Evolutionary conservation across 2,329 filamentous ascomycete species (phyloP).

Genomic region (Talaromyces sp.): DNA sequence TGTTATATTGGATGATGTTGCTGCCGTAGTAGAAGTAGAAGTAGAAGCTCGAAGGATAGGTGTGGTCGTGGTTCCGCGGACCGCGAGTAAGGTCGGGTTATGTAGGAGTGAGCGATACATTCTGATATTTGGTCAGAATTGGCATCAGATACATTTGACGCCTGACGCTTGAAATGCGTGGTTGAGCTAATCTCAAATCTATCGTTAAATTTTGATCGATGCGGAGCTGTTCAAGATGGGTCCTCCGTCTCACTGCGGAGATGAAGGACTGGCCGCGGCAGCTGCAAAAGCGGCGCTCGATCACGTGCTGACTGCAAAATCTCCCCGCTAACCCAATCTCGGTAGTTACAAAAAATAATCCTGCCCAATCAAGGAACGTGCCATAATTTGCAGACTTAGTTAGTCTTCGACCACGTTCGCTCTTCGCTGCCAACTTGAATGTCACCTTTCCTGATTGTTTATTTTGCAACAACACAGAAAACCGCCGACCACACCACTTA

Average conservation of each 20-base stretch:
- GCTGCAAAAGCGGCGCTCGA: slow-evolving; percentile 32
- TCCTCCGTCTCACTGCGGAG: slow-evolving; percentile 4
- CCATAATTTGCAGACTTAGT: slow-evolving; percentile 30
- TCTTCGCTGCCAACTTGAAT: slow-evolving; percentile 27
- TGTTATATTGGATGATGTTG: slow-evolving; percentile 2
- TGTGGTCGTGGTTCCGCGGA: slow-evolving; percentile 4
- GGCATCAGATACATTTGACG: slow-evolving; percentile 23
- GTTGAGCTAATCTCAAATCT: background rate
- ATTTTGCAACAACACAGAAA: slow-evolving; percentile 22
- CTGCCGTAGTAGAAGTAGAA: slow-evolving; percentile 14
- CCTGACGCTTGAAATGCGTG: background rate
- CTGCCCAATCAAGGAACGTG: background rate
- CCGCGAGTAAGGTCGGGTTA: slow-evolving; percentile 17
- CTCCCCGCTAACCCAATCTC: background rate
- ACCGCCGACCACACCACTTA: slow-evolving; percentile 8
- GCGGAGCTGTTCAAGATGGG: slow-evolving; percentile 1
- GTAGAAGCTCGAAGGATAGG: slow-evolving; percentile 9
- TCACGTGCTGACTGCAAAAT: background rate
- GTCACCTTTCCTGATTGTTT: slow-evolving; percentile 11
- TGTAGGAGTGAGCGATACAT: slow-evolving; percentile 30
- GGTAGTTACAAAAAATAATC: background rate
- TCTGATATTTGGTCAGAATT: slow-evolving; percentile 23
- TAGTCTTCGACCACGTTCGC: slow-evolving; percentile 41
- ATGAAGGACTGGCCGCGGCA: background rate
- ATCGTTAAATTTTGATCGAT: slow-evolving; percentile 2